Evolutionary conservation across 2,329 filamentous ascomycete species (phyloP).

Genomic region (Sporothrix sp.): DNA sequence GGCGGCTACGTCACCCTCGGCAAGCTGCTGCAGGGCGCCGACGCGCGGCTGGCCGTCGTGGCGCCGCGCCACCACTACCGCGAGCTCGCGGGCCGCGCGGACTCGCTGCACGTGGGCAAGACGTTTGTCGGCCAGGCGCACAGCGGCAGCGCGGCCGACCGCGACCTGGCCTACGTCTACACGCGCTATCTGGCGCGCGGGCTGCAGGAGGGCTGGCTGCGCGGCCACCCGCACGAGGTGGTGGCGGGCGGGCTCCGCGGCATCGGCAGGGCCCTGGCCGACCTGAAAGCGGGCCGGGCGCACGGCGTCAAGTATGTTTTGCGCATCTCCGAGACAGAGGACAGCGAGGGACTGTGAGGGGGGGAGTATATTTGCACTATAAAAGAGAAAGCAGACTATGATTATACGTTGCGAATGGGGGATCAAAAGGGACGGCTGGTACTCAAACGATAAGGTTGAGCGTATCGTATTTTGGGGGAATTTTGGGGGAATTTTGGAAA

Average conservation of each 20-base stretch:
- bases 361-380: neutral
- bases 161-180: constrained; percentile 30
- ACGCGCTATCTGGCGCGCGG: constrained; percentile 31
- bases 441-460: too few relatives aligned
- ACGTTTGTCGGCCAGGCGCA: constrained; percentile 20
- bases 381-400: too few relatives aligned
- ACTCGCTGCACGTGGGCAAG: constrained; percentile 17
- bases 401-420: too few relatives aligned
- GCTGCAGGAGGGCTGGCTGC: constrained; percentile 40
- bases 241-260: constrained; percentile 44
- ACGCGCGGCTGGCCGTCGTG: constrained; percentile 23
- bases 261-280: constrained; percentile 41
- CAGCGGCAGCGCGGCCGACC: constrained; percentile 9
- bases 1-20: constrained; percentile 30
- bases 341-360: constrained; percentile 19
- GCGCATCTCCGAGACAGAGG: constrained; percentile 27
- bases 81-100: constrained; percentile 15
- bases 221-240: constrained; percentile 40
- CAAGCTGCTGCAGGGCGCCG: constrained; percentile 26
- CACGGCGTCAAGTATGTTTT: constrained; percentile 58
- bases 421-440: too few relatives aligned
- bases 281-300: constrained; percentile 50
- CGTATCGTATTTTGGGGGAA: too few relatives aligned
- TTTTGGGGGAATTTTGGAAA: too few relatives aligned
- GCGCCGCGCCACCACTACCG: constrained; percentile 19